A percentile compares a stretch with the other conserved stretches of the same genome.
Conservation (phyloP, 2,329 filamentous ascomycete genomes). For the Botrytis hyacinthi region DNA sequence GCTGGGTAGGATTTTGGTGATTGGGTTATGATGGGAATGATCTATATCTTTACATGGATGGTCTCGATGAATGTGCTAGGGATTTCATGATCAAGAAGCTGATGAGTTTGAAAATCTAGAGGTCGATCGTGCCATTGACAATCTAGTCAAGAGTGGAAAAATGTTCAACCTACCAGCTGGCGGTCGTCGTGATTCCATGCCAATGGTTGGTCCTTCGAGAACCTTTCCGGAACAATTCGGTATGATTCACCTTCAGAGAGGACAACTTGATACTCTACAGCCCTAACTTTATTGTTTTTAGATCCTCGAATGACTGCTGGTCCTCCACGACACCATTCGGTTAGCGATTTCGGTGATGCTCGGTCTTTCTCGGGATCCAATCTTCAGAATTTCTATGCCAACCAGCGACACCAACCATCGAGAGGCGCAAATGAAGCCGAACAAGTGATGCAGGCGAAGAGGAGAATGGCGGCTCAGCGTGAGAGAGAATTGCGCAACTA, state of each 20-base stretch:
- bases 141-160: slow-evolving; percentile 95
- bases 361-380: slow-evolving; percentile 73
- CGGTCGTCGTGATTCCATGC: slow-evolving; percentile 79
- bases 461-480: slow-evolving; percentile 97
- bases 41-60: background rate
- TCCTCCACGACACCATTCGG: slow-evolving; percentile 75
- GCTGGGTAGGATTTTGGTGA: background rate
- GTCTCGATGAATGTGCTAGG: background rate
- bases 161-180: slow-evolving; percentile 61
- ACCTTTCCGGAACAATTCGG: slow-evolving; percentile 56
- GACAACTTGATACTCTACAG: background rate
- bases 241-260: slow-evolving; percentile 44
- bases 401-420: slow-evolving; percentile 85
- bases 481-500: slow-evolving; percentile 99
- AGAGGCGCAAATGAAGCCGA: slow-evolving; percentile 86
- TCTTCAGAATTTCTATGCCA: slow-evolving; percentile 90
- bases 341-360: slow-evolving; percentile 74
- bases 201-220: slow-evolving; percentile 57
- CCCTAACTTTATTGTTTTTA: slow-evolving; percentile 40
- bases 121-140: slow-evolving; percentile 93
- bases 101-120: slow-evolving; percentile 53
- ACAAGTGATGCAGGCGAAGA: slow-evolving; percentile 98
- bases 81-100: slow-evolving; percentile 16
- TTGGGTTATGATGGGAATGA: background rate
- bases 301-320: slow-evolving; percentile 67